Evolutionary conservation across 2,329 filamentous ascomycete species (phyloP).

Genomic region (Colletotrichum limetticola): DNA sequence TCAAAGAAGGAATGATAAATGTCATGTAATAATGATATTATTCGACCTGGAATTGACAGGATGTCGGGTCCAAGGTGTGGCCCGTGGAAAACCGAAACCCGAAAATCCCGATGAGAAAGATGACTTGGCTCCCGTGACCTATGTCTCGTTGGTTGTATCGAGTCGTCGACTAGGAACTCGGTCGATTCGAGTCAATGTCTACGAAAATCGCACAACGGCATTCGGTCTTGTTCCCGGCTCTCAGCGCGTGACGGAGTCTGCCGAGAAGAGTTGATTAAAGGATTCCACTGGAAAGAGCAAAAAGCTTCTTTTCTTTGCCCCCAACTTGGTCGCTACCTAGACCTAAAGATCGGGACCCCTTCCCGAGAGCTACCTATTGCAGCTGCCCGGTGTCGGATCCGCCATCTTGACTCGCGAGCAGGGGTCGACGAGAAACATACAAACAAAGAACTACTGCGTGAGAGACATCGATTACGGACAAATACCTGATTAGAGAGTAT

Average conservation of each 20-base stretch:
- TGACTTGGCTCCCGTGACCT: slow-evolving; percentile 16
- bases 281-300: neutral
- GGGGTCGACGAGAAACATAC: neutral
- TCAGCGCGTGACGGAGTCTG: slow-evolving; percentile 5
- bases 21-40: slow-evolving; percentile 18
- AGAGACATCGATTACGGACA: slow-evolving; percentile 5
- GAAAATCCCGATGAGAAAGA: neutral
- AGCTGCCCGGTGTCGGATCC: slow-evolving; percentile 29
- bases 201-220: neutral
- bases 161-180: neutral
- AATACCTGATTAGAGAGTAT: neutral
- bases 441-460: slow-evolving; percentile 12
- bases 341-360: slow-evolving; percentile 12
- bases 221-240: slow-evolving; percentile 8
- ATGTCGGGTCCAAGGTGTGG: slow-evolving; percentile 4
- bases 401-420: slow-evolving; percentile 30
- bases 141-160: neutral
- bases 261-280: slow-evolving; percentile 9
- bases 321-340: slow-evolving; percentile 4
- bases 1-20: neutral
- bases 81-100: neutral
- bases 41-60: neutral
- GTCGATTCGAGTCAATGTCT: neutral
- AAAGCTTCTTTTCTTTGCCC: slow-evolving; percentile 20
- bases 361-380: neutral